Conservation (phyloP, 495 filamentous ascomycete genomes). For the Thozetella sp. region DNA sequence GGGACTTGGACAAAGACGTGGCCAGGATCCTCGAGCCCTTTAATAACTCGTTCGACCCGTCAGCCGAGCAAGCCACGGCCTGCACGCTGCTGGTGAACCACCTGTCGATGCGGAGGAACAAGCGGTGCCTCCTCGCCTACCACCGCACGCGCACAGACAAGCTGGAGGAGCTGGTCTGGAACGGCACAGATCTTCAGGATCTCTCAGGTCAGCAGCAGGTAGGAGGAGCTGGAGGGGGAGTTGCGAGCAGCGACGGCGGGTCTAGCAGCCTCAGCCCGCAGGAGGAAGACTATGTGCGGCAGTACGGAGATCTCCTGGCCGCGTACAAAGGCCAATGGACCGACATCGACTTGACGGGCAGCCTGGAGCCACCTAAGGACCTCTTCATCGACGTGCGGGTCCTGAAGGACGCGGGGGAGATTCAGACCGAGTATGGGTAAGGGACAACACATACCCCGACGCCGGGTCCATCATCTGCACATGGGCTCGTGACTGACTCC, state of each 20-base stretch:
- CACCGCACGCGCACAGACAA: conserved; percentile 88
- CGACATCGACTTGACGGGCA: conserved; percentile 94
- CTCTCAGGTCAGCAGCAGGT: conserved; percentile 41
- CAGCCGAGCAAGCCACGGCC: conserved; percentile 79
- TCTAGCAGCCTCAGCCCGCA: conserved; percentile 85
- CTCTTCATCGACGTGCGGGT: conserved; percentile 98
- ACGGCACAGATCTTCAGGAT: conserved; percentile 74
- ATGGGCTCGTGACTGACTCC: conserved; percentile 16
- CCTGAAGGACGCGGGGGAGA: conserved; percentile 95
- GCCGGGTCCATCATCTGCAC: neutral
- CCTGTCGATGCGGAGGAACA: conserved; percentile 92
- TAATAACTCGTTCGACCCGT: conserved; percentile 81
- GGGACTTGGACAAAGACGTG: conserved; percentile 93
- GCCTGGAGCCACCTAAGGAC: conserved; percentile 90
- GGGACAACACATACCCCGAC: conserved; percentile 18
- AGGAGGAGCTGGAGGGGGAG: conserved; percentile 28
- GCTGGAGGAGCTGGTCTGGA: conserved; percentile 94
- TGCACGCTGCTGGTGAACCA: conserved; percentile 92
- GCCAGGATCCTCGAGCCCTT: conserved; percentile 78
- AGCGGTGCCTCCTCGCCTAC: conserved; percentile 93
- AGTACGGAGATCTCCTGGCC: conserved; percentile 88
- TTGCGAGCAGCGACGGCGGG: conserved; percentile 34
- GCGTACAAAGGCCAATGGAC: conserved; percentile 99
- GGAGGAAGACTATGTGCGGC: conserved; percentile 93
- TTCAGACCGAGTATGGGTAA: conserved; percentile 99